phyloP scores from a whole-genome alignment of 1,284 basidiomycete genomes.

The Veloboletus limbatus region DNA sequence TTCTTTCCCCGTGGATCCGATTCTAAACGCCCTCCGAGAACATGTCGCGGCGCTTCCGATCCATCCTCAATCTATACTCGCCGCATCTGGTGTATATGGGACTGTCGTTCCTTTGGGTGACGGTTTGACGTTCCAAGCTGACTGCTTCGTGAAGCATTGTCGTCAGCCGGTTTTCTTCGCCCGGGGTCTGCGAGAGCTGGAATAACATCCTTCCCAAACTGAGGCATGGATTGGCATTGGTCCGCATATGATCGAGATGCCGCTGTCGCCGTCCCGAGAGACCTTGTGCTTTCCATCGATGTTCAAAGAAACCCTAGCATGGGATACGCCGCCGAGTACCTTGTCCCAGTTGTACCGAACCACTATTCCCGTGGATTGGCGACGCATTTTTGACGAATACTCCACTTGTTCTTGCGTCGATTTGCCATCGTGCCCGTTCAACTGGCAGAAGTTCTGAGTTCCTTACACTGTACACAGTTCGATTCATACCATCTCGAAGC shows the following conservation, averaged over 20 bases:
- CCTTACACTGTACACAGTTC: slow-evolving; percentile 40
- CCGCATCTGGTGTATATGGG: slow-evolving; percentile 60
- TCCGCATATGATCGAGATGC: slow-evolving; percentile 56
- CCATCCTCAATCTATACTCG: slow-evolving; percentile 48
- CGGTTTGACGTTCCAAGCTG: slow-evolving; percentile 42
- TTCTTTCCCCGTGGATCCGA: slow-evolving; percentile 55
- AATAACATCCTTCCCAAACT: slow-evolving; percentile 30
- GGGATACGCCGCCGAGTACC: slow-evolving; percentile 43
- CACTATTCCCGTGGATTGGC: slow-evolving; percentile 48
- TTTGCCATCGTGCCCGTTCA: slow-evolving; percentile 64
- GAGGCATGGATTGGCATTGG: slow-evolving; percentile 66
- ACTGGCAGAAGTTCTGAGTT: slow-evolving; percentile 56
- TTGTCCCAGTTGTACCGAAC: slow-evolving; percentile 50
- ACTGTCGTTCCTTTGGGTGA: slow-evolving; percentile 53
- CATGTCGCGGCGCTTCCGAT: slow-evolving; percentile 40
- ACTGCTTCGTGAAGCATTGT: slow-evolving; percentile 61
- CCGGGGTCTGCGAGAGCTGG: slow-evolving; percentile 43
- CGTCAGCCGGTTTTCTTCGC: slow-evolving; percentile 58
- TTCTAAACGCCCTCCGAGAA: slow-evolving; percentile 45
- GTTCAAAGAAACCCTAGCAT: slow-evolving; percentile 43
- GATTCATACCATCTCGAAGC: background rate
- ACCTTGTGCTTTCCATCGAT: slow-evolving; percentile 47
- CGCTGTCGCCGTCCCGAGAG: slow-evolving; percentile 33
- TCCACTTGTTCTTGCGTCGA: slow-evolving; percentile 40
- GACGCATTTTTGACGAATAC: slow-evolving; percentile 49